Evolutionary conservation across 202 grass and related monocot genomes (phyloP), one percentile per base, ranked within the genome.

Genomic region (Zoysia matrella): DNA sequence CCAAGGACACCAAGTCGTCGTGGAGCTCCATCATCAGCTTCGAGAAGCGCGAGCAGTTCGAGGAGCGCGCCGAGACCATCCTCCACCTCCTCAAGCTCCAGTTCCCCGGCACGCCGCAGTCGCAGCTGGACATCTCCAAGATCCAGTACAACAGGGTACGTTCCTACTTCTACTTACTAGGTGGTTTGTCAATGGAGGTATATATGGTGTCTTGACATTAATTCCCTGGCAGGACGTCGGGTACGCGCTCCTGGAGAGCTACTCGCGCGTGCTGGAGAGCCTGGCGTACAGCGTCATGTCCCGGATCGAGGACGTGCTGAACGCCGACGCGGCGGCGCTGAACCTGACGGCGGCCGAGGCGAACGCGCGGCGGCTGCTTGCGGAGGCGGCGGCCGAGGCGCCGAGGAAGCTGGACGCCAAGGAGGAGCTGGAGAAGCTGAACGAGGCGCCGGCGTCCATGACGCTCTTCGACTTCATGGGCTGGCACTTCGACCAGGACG

Each of bases 11-110:
- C 80, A 99, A 91, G 85, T 93, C 92, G 18, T 93, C 94, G 3
- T 91, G 92, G 88, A 88, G 94, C 4, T 99, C 96, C n/a, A 93
- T 91, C 71, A 63, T 99, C 11, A 99, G 96, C 91, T 87, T 95
- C 80, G 96, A 93, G 92, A 99, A 99, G 86, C 88, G 96, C 11
- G 96, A 94, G 90, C 90, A 91, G 78, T 95, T 99, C 56, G 96
- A 99, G 84, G 96, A 95, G 85, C 86, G 91, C 77, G 96, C 96
- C 36, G 96, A 95, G 89, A 99, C 93, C 60, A 92, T 99, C 86
- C 89, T 99, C 68, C 89, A 93, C 84, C 86, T 99, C 71, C 89
- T 95, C 89, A 99, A 94, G 91, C 83, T 93, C 44, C 79, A 85
- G 82, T 98, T 90, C 74, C 96, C 96, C 6, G 96, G 92, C 60